Conservation (phyloP, 208 protist genomes). For the Crithidia sp. region DNA sequence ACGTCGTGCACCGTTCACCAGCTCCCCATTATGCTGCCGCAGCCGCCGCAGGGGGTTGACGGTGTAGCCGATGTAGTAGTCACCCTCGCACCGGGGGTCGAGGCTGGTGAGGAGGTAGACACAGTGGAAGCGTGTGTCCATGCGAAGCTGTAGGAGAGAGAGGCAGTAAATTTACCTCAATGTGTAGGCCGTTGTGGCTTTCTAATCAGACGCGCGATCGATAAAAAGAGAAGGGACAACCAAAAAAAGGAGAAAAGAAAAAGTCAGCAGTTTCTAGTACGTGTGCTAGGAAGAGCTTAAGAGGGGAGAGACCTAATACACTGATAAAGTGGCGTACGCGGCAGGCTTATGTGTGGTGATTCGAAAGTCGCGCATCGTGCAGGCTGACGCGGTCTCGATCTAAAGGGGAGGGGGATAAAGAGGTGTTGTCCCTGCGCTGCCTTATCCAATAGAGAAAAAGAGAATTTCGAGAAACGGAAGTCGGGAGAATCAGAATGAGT, state of each 20-base stretch:
- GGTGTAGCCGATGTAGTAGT: constrained; percentile 95
- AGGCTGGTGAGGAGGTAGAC: constrained; percentile 92
- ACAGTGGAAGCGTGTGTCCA: constrained; percentile 91
- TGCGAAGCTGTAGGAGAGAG: constrained; percentile 8
- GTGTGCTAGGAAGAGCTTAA: too few relatives aligned
- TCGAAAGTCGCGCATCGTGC: too few relatives aligned
- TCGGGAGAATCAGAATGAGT: too few relatives aligned
- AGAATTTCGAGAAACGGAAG: too few relatives aligned
- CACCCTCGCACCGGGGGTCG: constrained; percentile 56
- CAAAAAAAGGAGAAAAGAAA: constrained; percentile 12
- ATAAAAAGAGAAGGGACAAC: constrained; percentile 12
- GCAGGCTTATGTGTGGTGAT: too few relatives aligned
- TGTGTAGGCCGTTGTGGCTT: not conserved
- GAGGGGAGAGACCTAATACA: too few relatives aligned
- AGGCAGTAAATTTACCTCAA: too few relatives aligned
- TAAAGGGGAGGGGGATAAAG: too few relatives aligned
- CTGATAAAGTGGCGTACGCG: too few relatives aligned
- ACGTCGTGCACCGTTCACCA: constrained; percentile 86
- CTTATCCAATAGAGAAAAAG: too few relatives aligned
- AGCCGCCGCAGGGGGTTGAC: constrained; percentile 91
- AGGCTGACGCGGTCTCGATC: too few relatives aligned
- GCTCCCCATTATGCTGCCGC: constrained; percentile 95
- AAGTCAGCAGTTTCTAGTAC: not conserved
- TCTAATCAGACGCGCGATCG: not conserved
- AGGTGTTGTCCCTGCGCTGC: too few relatives aligned